Conservation (phyloP, 2,329 filamentous ascomycete genomes). For the Colletotrichum tanaceti region DNA sequence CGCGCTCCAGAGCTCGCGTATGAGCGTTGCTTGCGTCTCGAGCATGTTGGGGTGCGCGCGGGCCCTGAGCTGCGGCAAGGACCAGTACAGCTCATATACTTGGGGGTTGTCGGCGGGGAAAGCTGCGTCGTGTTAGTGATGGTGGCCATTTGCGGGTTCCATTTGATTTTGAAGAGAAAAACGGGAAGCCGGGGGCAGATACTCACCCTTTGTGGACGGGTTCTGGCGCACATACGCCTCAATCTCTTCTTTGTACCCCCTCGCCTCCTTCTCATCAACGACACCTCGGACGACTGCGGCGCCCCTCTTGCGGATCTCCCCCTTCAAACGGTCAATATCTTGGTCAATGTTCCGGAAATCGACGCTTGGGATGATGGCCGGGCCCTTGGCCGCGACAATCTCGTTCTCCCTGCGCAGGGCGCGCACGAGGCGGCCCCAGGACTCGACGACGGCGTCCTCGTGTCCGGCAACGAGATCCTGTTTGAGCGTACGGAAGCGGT, state of each 20-base stretch:
- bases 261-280: slow-evolving; percentile 70
- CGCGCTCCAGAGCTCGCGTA: slow-evolving; percentile 69
- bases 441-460: slow-evolving; percentile 58
- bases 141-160: neutral
- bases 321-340: slow-evolving; percentile 51
- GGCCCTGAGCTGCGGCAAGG: slow-evolving; percentile 73
- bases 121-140: slow-evolving; percentile 52
- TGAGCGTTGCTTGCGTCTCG: slow-evolving; percentile 69
- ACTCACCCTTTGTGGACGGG: slow-evolving; percentile 64
- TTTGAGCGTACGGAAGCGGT: slow-evolving; percentile 68
- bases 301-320: slow-evolving; percentile 70
- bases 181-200: accelerated
- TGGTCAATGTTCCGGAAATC: slow-evolving; percentile 59
- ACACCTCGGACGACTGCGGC: slow-evolving; percentile 74
- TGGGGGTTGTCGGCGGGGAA: slow-evolving; percentile 76
- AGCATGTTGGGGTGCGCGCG: slow-evolving; percentile 75
- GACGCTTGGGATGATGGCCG: slow-evolving; percentile 64
- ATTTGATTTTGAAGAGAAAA: neutral
- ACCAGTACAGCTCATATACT: slow-evolving; percentile 83
- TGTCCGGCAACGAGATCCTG: slow-evolving; percentile 61
- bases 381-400: slow-evolving; percentile 56
- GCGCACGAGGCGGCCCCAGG: slow-evolving; percentile 62
- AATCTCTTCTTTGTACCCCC: slow-evolving; percentile 72
- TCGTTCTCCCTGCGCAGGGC: slow-evolving; percentile 61
- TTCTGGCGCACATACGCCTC: slow-evolving; percentile 75